Base-by-base conservation (phyloP, 1,284 basidiomycete species). In the Malassezia slooffiae region DNA sequence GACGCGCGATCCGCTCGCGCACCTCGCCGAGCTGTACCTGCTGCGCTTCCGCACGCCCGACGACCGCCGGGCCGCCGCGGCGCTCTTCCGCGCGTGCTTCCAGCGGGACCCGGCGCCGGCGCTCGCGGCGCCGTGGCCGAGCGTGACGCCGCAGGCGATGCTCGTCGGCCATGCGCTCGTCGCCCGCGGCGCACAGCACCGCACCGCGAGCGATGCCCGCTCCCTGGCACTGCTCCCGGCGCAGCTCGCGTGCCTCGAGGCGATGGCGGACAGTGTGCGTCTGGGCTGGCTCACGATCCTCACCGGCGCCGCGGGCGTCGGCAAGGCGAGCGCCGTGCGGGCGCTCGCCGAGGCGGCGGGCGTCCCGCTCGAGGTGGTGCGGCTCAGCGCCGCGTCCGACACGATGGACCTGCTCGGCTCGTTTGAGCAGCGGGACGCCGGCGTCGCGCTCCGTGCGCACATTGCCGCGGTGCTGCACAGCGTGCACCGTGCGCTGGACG, bases 321-420 rank as follows among this genome's bases (percentile, higher is more conserved):
- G 91, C 34, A 97, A 97, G 74, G 83, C 85, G 5, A 76, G 76
- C 27, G 66, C 88, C 28, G 76, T 91, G 19, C 77, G 80, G 35
- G 73, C 77, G 8, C 70, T 93, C 34, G 87, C 91, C 16, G 72
- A 79, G 37, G 72, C 81, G 23, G 77, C 78, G 27, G 89, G 90
- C 15, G 77, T 78, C 36, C 46, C 67, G 13, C 74, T 96, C 0
- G 76, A 77, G 33, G 83, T 87, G 66, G 76, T 96, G 35, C 76
- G 80, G 17, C 75, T 96, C 70, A 91, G 85, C 68, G 81, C 79
- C 35, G 82, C 86, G 6, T 88, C 86, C 13, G 93, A 99, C 67
- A 87, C 89, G 1, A 82, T 82, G 63, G 93, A 99, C 70, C 81
- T 99, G 27, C 73, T 97, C 29, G 93, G 93, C 35, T 83, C 85